A percentile compares a stretch with the other conserved stretches of the same genome.
Conservation (phyloP, 2,329 filamentous ascomycete species). For the Hymenoscyphus repandus region DNA sequence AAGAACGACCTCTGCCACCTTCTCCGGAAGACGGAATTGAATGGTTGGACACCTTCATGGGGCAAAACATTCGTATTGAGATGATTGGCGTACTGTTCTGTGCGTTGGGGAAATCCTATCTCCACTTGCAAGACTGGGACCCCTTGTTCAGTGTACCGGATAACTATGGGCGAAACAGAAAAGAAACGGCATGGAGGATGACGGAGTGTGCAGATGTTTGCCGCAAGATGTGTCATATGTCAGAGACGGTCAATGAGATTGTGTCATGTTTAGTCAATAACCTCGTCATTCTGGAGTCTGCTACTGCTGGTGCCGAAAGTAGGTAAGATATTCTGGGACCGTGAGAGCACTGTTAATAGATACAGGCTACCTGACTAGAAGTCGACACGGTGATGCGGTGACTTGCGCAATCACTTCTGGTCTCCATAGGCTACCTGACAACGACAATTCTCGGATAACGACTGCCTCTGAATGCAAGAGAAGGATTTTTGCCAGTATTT, state of each 20-base stretch:
- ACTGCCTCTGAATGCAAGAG: constrained; percentile 26
- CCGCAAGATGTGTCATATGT: constrained; percentile 15
- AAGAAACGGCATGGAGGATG: constrained; percentile 28
- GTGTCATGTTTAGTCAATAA: constrained; percentile 17
- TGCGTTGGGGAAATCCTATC: constrained; percentile 24
- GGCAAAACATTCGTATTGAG: constrained; percentile 27
- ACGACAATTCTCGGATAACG: constrained; percentile 17
- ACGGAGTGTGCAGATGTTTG: constrained; percentile 28
- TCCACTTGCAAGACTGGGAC: constrained; percentile 25
- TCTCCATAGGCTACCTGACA: constrained; percentile 26
- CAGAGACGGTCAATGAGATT: constrained; percentile 20
- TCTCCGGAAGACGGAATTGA: constrained; percentile 24
- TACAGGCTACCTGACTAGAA: constrained; percentile 19
- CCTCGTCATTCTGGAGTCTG: constrained; percentile 18
- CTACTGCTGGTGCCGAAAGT: constrained; percentile 27
- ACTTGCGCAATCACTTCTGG: constrained; percentile 22
- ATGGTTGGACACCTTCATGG: constrained; percentile 28
- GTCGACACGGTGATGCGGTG: constrained; percentile 24
- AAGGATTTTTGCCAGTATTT: constrained; percentile 23
- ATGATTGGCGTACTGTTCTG: constrained; percentile 27
- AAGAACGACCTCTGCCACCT: constrained; percentile 21
- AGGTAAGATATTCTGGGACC: constrained; percentile 3
- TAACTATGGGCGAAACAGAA: constrained; percentile 23
- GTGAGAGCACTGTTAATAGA: not conserved
- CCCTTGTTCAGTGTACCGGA: constrained; percentile 21